Percentiles rank a stretch among this genome's conserved stretches.
phyloP scores from a whole-genome alignment of 2,329 filamentous ascomycete species.

The Neophaeococcomyces aloes region DNA sequence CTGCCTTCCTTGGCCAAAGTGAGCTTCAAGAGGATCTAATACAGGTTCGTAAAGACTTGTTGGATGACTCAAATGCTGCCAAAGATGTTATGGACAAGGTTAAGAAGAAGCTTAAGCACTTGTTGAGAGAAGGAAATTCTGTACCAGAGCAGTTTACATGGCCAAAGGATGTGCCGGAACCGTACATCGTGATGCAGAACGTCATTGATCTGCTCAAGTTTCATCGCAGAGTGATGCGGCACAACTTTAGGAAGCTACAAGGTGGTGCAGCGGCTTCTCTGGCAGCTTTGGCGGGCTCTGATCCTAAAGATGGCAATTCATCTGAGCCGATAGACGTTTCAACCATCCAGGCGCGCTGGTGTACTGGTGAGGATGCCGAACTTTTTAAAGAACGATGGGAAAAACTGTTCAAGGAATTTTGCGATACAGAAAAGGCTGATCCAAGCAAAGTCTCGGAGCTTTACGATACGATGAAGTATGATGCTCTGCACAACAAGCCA shows the following conservation, averaged over 20 bases:
- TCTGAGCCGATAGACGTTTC: conserved; percentile 46
- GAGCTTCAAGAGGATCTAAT: conserved; percentile 80
- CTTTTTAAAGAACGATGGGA: conserved; percentile 96
- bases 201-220: conserved; percentile 98
- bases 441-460: conserved; percentile 97
- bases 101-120: conserved; percentile 95
- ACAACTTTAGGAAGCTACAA: conserved; percentile 78
- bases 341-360: conserved; percentile 83
- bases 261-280: conserved; percentile 51
- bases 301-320: conserved; percentile 14
- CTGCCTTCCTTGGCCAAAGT: conserved; percentile 77
- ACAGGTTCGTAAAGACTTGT: conserved; percentile 79
- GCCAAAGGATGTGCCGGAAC: conserved; percentile 88
- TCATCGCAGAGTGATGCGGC: conserved; percentile 84
- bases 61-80: conserved; percentile 95
- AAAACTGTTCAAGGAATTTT: conserved; percentile 94
- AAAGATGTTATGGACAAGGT: conserved; percentile 99
- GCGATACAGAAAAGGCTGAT: conserved; percentile 93
- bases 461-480: conserved; percentile 99
- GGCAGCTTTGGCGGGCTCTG: conserved; percentile 26
- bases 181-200: conserved; percentile 79
- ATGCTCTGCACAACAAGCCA: conserved; percentile 89
- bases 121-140: conserved; percentile 83
- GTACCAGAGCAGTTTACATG: conserved; percentile 95
- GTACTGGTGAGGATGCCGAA: conserved; percentile 86